A percentile compares a stretch with the other conserved stretches of the same genome.
Conservation (phyloP, 495 filamentous ascomycete genomes). For the Penicillium ucsense region DNA sequence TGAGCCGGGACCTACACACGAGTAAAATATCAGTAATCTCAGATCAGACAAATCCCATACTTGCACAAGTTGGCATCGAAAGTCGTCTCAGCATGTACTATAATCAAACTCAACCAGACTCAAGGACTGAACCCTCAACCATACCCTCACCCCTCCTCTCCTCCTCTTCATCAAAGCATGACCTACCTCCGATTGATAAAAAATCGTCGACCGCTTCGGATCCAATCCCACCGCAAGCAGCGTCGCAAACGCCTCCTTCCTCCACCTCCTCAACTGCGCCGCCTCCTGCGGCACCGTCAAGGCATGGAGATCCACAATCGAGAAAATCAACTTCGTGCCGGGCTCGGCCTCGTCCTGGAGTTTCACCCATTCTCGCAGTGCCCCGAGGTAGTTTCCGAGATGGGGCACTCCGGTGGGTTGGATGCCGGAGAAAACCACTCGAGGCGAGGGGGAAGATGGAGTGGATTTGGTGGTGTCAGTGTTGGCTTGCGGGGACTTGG, state of each 20-base stretch:
- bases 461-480: too few species aligned
- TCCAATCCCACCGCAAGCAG: conserved; percentile 78
- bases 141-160: too few species aligned
- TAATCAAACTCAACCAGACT: too few species aligned
- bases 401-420: conserved; percentile 96
- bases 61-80: neutral
- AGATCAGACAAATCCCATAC: too few species aligned
- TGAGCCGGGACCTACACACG: conserved; percentile 57
- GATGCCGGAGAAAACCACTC: conserved; percentile 70
- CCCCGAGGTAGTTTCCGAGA: conserved; percentile 91
- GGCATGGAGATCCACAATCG: conserved; percentile 86
- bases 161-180: neutral
- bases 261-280: conserved; percentile 47
- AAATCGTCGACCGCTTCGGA: conserved; percentile 65
- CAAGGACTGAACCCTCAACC: too few species aligned
- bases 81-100: neutral
- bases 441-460: too few species aligned
- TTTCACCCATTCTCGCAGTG: conserved; percentile 74
- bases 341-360: conserved; percentile 54
- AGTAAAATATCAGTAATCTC: too few species aligned
- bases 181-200: conserved; percentile 66
- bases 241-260: conserved; percentile 64
- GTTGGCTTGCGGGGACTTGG: too few species aligned
- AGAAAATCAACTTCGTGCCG: conserved; percentile 60
- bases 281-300: conserved; percentile 67